These are phyloP conservation scores for Cyberlindnera nakhonratchasimensis DNA, from an alignment of 805 yeast species.

Conservation along the genomic window DNA sequence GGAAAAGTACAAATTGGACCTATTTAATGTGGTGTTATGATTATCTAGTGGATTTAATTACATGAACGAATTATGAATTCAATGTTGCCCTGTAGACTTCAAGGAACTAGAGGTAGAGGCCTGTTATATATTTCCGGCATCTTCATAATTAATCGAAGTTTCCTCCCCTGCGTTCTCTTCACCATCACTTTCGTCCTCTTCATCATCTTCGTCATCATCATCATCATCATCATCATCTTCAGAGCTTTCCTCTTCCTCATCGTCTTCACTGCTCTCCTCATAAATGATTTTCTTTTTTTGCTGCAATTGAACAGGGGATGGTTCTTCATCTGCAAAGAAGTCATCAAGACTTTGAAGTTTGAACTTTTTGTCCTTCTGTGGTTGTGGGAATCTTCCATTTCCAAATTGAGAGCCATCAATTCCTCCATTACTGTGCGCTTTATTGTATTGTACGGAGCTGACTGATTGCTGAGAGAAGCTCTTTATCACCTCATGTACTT, in stretches of 20 bases:
- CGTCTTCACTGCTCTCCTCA: slow-evolving; percentile 28
- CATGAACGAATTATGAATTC: not conserved
- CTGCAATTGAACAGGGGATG: slow-evolving; percentile 5
- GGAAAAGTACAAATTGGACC: slow-evolving; percentile 16
- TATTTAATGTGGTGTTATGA: slow-evolving; percentile 25
- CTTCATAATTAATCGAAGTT: not conserved
- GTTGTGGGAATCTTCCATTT: slow-evolving; percentile 5
- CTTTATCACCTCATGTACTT: slow-evolving; percentile 38
- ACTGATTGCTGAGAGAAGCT: slow-evolving; percentile 16
- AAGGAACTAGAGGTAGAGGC: no score
- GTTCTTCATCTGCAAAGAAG: slow-evolving; percentile 57
- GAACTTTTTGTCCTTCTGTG: slow-evolving; percentile 37
- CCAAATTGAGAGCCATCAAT: slow-evolving; percentile 1
- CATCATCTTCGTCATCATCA: slow-evolving; percentile 25
- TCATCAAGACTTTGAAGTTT: slow-evolving; percentile 82
- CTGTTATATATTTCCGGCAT: no score
- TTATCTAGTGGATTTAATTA: not conserved
- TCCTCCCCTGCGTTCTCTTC: slow-evolving; percentile 2
- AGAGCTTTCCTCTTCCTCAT: slow-evolving; percentile 31
- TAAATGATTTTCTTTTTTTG: slow-evolving; percentile 15
- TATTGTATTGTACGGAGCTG: not conserved
- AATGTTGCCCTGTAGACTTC: no score
- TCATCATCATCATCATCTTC: slow-evolving; percentile 33
- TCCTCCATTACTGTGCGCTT: slow-evolving; percentile 3
- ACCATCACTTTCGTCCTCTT: slow-evolving; percentile 16